Base-by-base conservation (phyloP, 306 rosid genomes). In the Castanospermum australe region DNA sequence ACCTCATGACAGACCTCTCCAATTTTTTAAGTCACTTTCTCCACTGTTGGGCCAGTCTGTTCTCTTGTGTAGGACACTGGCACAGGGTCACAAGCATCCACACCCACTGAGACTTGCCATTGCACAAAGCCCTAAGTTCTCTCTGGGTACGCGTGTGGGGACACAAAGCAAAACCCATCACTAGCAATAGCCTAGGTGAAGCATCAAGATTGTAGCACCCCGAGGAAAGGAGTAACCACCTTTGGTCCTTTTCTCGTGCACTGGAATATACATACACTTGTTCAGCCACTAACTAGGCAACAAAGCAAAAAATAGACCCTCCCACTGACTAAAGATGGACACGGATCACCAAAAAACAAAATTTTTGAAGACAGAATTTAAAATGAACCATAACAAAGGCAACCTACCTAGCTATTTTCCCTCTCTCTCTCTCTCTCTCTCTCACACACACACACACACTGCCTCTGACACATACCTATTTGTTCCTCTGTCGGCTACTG, bases 401-500 rank as follows among this genome's bases (percentile, higher is more conserved):
- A 57, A 60, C 42, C 39, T 1, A 8, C 15, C 20, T 15, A 59
- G n/a, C 35, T 8, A 52, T 13, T 20, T 4, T 70, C 13, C 9
- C 7, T 50, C 66, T 48, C 66, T 70, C 79, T 72, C 30, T 33
- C 35, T 70, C 32, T 41, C 72, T 57, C 44, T 61, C 63, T 8
- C 17, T 4, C 36, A 48, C 52, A n/a, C 13, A 20, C 62, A 57
- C 21, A 28, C 38, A 63, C 17, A 33, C 41, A 33, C 42, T 61
- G 64, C 12, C 50, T 35, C 28, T 62, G 30, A 60, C 39, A 20
- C 83, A 72, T 73, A 39, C 84, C 54, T 12, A 71, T 85, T 69
- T 87, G 85, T 87, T 87, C 22, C 84, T 82, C 83, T 79, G 85
- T 84, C 88, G 75, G 33, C 33, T 63, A 18, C 75, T 8, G 52